Base-by-base conservation (phyloP, 805 yeast genomes). In the Candida cerambycidarum region DNA sequence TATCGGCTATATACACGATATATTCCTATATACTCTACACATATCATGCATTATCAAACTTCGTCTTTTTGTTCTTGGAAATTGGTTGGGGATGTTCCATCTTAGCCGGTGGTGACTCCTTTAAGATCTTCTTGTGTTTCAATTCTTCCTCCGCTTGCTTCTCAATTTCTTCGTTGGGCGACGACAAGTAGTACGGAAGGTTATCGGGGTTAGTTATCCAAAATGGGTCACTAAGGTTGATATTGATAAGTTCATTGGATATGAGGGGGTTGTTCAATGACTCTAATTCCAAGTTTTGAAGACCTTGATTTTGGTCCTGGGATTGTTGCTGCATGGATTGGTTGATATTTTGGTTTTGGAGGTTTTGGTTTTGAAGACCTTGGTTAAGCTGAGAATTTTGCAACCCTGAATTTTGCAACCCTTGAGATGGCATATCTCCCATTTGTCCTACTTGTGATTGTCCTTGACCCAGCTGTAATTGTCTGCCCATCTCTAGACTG, bases 131-230 rank as follows among this genome's bases (percentile, higher is more conserved):
- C 28, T 28, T 39, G n/a, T 23, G 32, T 17, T 38, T 42, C 14
- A 39, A 16, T 25, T 41, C 47, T 16, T 33, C 45, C 23, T 42
- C 48, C 4, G 39, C 39, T 34, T 39, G 36, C 11, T 30, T 42
- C 13, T 40, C 43, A 5, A 46, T 15, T 12, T 57, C 65, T 29
- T 61, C 66, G 41, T 58, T 57, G 1, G 67, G 62, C 6, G 62
- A 57, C 24, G 56, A 52, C 15, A 58, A 53, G 46, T 61, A 59
- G 57, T 59, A 60, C 8, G 75, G 74, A 41, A 73, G 57, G 47
- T 71, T 73, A 34, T 64, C 73, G 2, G 79, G 79, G 48, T 73
- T 73, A 13, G 75, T 73, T 35, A 75, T 62, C 69, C 76, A 75
- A 47, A 76, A 76, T 5, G 81, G 81, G 54, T 76, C 82, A 37